Percentiles rank a stretch among this genome's conserved stretches.
Conservation (phyloP, 1,284 basidiomycete genomes). For the Leccinum angustisporum region DNA sequence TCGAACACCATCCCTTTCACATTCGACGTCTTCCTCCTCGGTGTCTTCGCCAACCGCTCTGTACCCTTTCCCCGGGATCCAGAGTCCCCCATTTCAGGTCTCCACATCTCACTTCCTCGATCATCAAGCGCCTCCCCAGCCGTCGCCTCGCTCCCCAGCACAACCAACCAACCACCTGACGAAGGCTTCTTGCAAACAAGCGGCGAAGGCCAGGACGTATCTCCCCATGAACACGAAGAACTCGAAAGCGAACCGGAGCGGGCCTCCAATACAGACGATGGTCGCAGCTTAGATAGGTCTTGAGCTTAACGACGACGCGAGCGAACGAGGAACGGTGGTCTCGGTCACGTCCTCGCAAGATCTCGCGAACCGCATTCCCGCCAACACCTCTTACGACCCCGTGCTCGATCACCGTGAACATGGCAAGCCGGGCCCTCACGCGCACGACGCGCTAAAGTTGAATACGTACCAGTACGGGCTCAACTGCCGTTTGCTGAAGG, state of each 20-base stretch:
- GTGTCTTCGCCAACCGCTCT: conserved; percentile 54
- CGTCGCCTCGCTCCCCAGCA: too few relatives aligned
- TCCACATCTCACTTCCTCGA: conserved; percentile 54
- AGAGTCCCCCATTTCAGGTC: conserved; percentile 47
- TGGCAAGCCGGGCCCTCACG: conserved; percentile 54
- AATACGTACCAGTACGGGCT: conserved; percentile 81
- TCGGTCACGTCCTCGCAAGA: conserved; percentile 85
- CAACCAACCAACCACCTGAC: too few relatives aligned
- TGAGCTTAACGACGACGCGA: conserved; percentile 27
- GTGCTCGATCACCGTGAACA: conserved; percentile 67
- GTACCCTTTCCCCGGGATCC: conserved; percentile 37
- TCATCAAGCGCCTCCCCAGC: conserved; percentile 54
- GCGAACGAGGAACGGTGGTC: conserved; percentile 61
- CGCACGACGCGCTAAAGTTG: conserved; percentile 77
- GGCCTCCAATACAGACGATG: too few relatives aligned
- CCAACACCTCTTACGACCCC: conserved; percentile 83
- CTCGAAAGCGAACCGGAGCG: too few relatives aligned
- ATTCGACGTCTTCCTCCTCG: conserved; percentile 59
- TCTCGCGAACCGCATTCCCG: conserved; percentile 73
- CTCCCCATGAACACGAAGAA: too few relatives aligned
- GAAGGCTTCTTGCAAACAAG: too few relatives aligned
- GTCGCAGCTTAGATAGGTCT: too few relatives aligned
- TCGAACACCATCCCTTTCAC: conserved; percentile 72
- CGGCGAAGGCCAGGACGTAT: too few relatives aligned
- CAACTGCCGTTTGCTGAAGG: conserved; percentile 76